phyloP scores from a whole-genome alignment of 352 stramenopile species.

The Phytophthora colocasiae region DNA sequence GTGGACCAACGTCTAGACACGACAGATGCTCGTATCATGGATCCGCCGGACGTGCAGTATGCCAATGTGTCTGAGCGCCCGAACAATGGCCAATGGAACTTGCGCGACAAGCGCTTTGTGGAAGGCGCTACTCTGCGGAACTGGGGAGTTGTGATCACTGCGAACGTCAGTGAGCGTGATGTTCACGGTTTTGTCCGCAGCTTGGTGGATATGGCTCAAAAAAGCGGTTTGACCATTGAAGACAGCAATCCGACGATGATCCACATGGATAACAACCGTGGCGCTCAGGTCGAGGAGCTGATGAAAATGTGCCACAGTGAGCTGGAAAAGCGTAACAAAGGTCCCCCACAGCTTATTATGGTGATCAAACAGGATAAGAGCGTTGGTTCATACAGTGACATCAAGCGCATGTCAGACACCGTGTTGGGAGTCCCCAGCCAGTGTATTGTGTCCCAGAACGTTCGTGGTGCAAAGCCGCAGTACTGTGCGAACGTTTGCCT shows the following conservation, averaged over 20 bases:
- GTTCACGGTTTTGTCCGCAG: conserved; percentile 53
- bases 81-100: conserved; percentile 72
- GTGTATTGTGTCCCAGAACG: conserved; percentile 65
- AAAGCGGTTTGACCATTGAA: conserved; percentile 49
- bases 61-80: conserved; percentile 66
- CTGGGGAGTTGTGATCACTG: conserved; percentile 66
- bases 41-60: conserved; percentile 73
- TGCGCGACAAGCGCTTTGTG: conserved; percentile 78
- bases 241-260: conserved; percentile 52
- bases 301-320: conserved; percentile 67
- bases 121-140: conserved; percentile 52
- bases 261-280: conserved; percentile 45
- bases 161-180: conserved; percentile 43
- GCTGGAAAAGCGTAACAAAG: conserved; percentile 41
- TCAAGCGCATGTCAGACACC: conserved; percentile 80
- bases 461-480: conserved; percentile 49
- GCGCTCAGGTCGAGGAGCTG: conserved; percentile 57
- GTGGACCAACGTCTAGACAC: conserved; percentile 61
- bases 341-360: conserved; percentile 62
- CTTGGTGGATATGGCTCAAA: conserved; percentile 44
- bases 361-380: conserved; percentile 62
- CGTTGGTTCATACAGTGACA: conserved; percentile 60
- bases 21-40: conserved; percentile 56
- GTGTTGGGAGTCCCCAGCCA: conserved; percentile 74
- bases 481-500: conserved; percentile 76